A percentile compares a stretch with the other conserved stretches of the same genome.
These are phyloP conservation scores for Mycothermus thermophilus DNA, from an alignment of 495 filamentous ascomycete species.

Conservation along the genomic window DNA sequence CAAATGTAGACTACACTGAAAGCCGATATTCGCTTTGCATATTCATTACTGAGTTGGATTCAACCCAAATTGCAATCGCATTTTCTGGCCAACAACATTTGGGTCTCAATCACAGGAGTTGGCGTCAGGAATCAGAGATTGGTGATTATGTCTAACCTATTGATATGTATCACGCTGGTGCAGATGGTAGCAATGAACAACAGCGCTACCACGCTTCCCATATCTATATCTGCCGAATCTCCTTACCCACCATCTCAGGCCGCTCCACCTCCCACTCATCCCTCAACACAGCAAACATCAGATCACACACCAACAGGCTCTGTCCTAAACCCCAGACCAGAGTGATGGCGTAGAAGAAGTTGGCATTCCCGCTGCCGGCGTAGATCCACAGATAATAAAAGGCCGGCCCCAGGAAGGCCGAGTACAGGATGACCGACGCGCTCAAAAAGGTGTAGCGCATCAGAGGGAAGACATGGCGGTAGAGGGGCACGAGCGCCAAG, in stretches of 20 bases:
- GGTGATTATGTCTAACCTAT: too few species aligned
- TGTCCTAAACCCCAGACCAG: constrained; percentile 89
- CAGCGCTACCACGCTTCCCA: too few species aligned
- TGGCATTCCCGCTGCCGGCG: constrained; percentile 92
- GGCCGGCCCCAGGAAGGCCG: constrained; percentile 75
- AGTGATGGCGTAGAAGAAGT: constrained; percentile 99
- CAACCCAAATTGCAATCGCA: too few species aligned
- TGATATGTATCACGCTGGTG: too few species aligned
- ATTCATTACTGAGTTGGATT: too few species aligned
- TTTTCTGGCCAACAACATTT: too few species aligned
- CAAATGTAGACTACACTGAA: too few species aligned
- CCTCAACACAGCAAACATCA: constrained; percentile 71
- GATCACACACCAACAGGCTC: constrained; percentile 64
- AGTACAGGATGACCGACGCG: constrained; percentile 67
- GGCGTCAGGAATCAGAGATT: too few species aligned
- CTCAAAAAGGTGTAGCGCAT: constrained; percentile 91
- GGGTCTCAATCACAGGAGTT: too few species aligned
- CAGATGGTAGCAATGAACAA: too few species aligned
- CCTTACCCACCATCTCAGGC: constrained; percentile 76
- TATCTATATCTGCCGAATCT: constrained; percentile 66
- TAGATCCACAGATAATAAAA: constrained; percentile 99
- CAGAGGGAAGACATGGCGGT: constrained; percentile 83
- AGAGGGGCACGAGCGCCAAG: constrained; percentile 71
- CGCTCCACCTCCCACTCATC: constrained; percentile 92
- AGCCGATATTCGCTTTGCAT: too few species aligned